Percentiles rank a stretch among this genome's conserved stretches.
Conservation (phyloP, 2,329 filamentous ascomycete genomes). For the Salinomyces thailandicus region DNA sequence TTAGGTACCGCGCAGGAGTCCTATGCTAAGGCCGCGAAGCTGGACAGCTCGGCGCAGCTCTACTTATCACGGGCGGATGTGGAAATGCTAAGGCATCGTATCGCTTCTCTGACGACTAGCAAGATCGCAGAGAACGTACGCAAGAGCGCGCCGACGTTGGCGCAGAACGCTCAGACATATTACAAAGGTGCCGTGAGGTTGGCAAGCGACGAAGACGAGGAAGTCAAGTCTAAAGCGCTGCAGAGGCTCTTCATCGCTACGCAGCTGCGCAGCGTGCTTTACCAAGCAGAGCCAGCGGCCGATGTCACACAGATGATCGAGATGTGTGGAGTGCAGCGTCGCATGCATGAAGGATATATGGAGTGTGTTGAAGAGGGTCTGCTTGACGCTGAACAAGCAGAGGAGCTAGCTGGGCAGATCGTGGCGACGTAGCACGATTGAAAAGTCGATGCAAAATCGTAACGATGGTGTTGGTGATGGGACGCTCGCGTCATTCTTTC, state of each 20-base stretch:
- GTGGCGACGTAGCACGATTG: too few relatives aligned
- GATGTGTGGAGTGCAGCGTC: constrained; percentile 29
- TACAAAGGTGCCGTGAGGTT: constrained; percentile 42
- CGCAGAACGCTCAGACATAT: constrained; percentile 48
- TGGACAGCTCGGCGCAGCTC: constrained; percentile 35
- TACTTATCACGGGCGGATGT: constrained; percentile 46
- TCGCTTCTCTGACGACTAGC: constrained; percentile 29
- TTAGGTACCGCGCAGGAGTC: constrained; percentile 41
- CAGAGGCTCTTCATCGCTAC: constrained; percentile 27
- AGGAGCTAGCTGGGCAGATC: constrained; percentile 3
- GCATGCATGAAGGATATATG: background rate
- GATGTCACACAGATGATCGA: constrained; percentile 27
- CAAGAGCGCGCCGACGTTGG: constrained; percentile 37
- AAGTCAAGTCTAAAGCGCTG: constrained; percentile 34
- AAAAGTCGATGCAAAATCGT: too few relatives aligned
- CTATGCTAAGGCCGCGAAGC: constrained; percentile 42
- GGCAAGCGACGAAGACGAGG: constrained; percentile 17
- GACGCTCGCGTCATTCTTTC: too few relatives aligned
- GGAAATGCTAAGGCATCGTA: constrained; percentile 44
- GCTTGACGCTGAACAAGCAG: constrained; percentile 4
- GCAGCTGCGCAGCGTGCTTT: constrained; percentile 28
- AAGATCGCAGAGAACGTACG: constrained; percentile 32
- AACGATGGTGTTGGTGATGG: too few relatives aligned
- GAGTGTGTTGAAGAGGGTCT: constrained; percentile 41
- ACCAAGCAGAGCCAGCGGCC: constrained; percentile 30